These are phyloP conservation scores for Lactarius tabidus DNA, from an alignment of 768 basidiomycete species.

Conservation along the genomic window DNA sequence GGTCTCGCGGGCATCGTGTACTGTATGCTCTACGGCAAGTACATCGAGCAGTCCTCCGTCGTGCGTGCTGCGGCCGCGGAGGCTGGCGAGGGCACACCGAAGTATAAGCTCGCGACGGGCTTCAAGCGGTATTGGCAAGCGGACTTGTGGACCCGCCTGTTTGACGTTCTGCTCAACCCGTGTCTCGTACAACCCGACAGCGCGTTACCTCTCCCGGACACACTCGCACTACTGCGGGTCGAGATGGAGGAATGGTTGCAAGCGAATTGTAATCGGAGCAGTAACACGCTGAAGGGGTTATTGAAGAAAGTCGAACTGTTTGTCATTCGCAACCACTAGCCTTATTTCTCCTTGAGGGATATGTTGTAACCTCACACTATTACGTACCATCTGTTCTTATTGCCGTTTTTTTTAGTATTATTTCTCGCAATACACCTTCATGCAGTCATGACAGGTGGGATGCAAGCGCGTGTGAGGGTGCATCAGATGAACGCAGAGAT, in stretches of 20 bases:
- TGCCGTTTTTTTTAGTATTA: not conserved
- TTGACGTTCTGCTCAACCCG: constrained; percentile 86
- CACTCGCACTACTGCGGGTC: constrained; percentile 56
- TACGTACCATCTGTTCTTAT: constrained; percentile 3
- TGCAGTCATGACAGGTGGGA: constrained; percentile 1
- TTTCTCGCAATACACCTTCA: constrained; percentile 8
- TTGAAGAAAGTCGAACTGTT: constrained; percentile 77
- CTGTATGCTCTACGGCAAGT: constrained; percentile 95
- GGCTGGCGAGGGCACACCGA: constrained; percentile 20
- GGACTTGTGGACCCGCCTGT: constrained; percentile 78
- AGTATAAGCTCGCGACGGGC: constrained; percentile 68
- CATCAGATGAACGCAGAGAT: constrained; percentile 14
- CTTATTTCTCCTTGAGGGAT: not conserved
- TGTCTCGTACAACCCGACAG: constrained; percentile 50
- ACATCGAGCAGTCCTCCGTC: constrained; percentile 74
- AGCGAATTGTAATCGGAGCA: constrained; percentile 81
- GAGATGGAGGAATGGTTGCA: constrained; percentile 91
- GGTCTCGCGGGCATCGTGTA: constrained; percentile 94
- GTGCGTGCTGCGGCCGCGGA: constrained; percentile 34
- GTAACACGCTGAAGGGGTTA: constrained; percentile 73
- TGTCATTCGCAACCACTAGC: constrained; percentile 33
- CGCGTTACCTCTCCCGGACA: constrained; percentile 66
- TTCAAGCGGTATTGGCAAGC: constrained; percentile 95
- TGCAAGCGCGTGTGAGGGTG: constrained; percentile 3
- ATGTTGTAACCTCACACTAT: not conserved